Evolutionary conservation across 495 filamentous ascomycete genomes (phyloP).

Genomic region (Saxophila tyrrhenica): DNA sequence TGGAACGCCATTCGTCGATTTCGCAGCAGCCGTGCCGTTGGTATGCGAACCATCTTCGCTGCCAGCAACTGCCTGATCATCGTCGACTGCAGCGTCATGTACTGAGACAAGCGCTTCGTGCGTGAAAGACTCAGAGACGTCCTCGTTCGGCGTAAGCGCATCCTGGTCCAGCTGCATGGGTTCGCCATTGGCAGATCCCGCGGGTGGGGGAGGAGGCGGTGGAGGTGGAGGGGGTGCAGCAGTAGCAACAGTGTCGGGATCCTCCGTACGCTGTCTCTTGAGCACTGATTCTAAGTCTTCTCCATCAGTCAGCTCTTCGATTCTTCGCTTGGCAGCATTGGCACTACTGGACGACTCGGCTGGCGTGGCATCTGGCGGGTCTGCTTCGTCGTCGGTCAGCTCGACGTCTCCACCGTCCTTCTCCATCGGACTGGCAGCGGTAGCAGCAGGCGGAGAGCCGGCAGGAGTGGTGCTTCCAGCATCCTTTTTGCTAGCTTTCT

Average conservation of each 20-base stretch:
- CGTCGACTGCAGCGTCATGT: conserved; percentile 1
- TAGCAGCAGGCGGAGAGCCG: conserved; percentile 15
- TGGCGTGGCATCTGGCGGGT: conserved; percentile 30
- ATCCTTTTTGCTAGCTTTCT: conserved; percentile 30
- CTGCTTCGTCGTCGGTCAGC: conserved; percentile 31
- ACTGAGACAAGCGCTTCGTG: conserved; percentile 11
- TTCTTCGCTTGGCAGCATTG: conserved; percentile 51
- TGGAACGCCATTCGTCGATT: conserved; percentile 1
- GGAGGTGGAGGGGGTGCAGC: conserved; percentile 37
- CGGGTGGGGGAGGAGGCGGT: conserved; percentile 31
- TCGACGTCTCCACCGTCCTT: conserved; percentile 18
- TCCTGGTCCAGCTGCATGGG: conserved; percentile 16
- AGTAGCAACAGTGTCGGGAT: conserved; percentile 1
- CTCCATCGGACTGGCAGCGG: conserved; percentile 13
- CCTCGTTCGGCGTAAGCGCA: conserved; percentile 4
- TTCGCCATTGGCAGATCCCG: conserved; percentile 13
- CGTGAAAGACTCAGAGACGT: conserved; percentile 14
- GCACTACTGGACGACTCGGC: conserved; percentile 21
- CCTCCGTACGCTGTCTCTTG: conserved; percentile 27
- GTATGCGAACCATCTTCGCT: not conserved
- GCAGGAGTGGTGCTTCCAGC: conserved; percentile 24
- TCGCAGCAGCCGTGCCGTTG: conserved; percentile 7
- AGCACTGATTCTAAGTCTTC: conserved; percentile 21
- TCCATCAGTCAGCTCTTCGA: conserved; percentile 29
- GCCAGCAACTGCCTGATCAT: not conserved